A percentile compares a stretch with the other conserved stretches of the same genome.
Evolutionary conservation across 1,284 basidiomycete species (phyloP).

Genomic region (Ustilago nuda): DNA sequence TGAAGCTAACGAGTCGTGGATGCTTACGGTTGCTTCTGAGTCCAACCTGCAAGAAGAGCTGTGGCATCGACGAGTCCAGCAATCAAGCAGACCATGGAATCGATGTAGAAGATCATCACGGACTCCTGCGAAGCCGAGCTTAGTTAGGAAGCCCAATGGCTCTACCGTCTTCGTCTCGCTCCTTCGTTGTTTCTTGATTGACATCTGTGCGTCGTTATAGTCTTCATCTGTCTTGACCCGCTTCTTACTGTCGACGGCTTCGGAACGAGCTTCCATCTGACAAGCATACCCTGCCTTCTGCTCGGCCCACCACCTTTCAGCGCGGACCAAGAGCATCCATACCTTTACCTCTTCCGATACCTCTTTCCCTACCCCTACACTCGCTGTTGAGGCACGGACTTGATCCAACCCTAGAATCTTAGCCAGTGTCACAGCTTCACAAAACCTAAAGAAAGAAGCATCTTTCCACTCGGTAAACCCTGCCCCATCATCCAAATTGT

Average conservation of each 20-base stretch:
- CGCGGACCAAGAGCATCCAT: slow-evolving; percentile 47
- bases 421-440: slow-evolving; percentile 52
- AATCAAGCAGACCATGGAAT: slow-evolving; percentile 8
- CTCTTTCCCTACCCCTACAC: neutral
- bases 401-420: slow-evolving; percentile 50
- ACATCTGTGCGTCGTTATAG: neutral
- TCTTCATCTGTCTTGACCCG: slow-evolving; percentile 16
- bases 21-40: slow-evolving; percentile 1
- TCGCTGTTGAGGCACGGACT: neutral
- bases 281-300: slow-evolving; percentile 25
- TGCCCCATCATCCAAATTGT: slow-evolving; percentile 29
- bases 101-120: slow-evolving; percentile 17
- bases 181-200: slow-evolving; percentile 3
- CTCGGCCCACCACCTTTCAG: slow-evolving; percentile 50
- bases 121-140: slow-evolving; percentile 22
- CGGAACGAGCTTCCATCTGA: slow-evolving; percentile 28
- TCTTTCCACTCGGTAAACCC: slow-evolving; percentile 34
- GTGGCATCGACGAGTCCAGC: slow-evolving; percentile 16
- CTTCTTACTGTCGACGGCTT: slow-evolving; percentile 1
- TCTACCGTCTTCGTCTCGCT: neutral
- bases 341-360: slow-evolving; percentile 22
- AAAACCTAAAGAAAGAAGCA: slow-evolving; percentile 44
- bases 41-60: slow-evolving; percentile 8
- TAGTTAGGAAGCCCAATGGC: slow-evolving; percentile 14
- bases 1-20: slow-evolving; percentile 38